These are phyloP conservation scores for Epichloe sibirici DNA, from an alignment of 2,329 filamentous ascomycete species.

Conservation along the genomic window DNA sequence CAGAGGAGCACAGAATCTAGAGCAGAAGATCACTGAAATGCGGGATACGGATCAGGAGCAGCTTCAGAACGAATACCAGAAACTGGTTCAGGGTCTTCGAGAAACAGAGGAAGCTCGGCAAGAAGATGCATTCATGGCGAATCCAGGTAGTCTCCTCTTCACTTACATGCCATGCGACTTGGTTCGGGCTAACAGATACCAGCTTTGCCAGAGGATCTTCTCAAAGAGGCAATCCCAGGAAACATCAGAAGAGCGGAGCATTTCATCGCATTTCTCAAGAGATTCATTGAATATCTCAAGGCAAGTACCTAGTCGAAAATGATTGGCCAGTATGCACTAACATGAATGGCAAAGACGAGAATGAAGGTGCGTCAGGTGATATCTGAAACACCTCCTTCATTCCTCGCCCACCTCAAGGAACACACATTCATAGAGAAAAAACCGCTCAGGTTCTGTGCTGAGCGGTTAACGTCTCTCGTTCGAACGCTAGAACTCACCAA, in stretches of 20 bases:
- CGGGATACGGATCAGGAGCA: slow-evolving; percentile 91
- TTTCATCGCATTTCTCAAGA: slow-evolving; percentile 86
- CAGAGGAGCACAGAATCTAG: slow-evolving; percentile 78
- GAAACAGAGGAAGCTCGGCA: slow-evolving; percentile 81
- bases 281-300: slow-evolving; percentile 96
- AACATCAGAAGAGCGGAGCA: slow-evolving; percentile 95
- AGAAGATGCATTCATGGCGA: slow-evolving; percentile 95
- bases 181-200: slow-evolving; percentile 10
- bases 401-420: slow-evolving; percentile 83
- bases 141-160: slow-evolving; percentile 43
- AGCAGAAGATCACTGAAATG: slow-evolving; percentile 86
- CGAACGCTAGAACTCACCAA: slow-evolving; percentile 91
- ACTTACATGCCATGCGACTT: neutral
- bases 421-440: slow-evolving; percentile 98
- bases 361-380: slow-evolving; percentile 99
- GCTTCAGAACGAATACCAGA: slow-evolving; percentile 87
- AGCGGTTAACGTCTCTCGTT: slow-evolving; percentile 86
- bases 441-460: slow-evolving; percentile 85
- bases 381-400: slow-evolving; percentile 90
- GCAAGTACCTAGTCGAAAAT: slow-evolving; percentile 19
- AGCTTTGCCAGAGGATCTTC: slow-evolving; percentile 80
- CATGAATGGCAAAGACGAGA: slow-evolving; percentile 48
- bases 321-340: neutral
- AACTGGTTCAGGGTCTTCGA: slow-evolving; percentile 81
- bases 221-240: slow-evolving; percentile 91